Conservation (phyloP, 257 asterid species). For the Solanum neorickii region DNA sequence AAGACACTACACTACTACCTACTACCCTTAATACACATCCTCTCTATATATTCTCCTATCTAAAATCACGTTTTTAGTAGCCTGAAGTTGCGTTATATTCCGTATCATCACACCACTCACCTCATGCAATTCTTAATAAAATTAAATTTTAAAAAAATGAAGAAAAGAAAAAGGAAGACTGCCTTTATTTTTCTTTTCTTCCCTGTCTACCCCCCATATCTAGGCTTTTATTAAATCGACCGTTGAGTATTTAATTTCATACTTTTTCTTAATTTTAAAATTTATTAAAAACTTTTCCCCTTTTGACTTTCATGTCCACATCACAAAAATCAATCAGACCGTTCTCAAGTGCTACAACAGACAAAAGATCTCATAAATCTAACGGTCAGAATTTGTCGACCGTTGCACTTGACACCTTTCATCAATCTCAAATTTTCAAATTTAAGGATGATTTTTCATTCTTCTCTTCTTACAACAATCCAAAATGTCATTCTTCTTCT, state of each 20-base stretch:
- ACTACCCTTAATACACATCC: too few species aligned
- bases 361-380: constrained; percentile 31
- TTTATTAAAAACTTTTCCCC: not conserved
- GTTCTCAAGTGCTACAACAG: constrained; percentile 12
- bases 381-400: constrained; percentile 44
- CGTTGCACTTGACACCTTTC: constrained; percentile 34
- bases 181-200: not conserved
- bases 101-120: too few species aligned
- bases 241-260: constrained; percentile 21
- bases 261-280: constrained; percentile 9
- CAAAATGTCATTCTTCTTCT: not conserved
- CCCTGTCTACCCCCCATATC: not conserved
- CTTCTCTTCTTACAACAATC: not conserved
- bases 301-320: constrained; percentile 10
- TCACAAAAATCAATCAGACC: constrained; percentile 27
- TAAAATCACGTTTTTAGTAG: too few species aligned
- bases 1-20: too few species aligned
- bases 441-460: constrained; percentile 13
- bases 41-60: fast-evolving
- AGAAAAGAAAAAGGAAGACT: not conserved
- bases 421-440: constrained; percentile 24
- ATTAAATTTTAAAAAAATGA: not conserved
- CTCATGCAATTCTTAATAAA: not conserved
- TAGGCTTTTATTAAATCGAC: constrained; percentile 23
- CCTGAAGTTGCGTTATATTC: fast-evolving